A percentile compares a stretch with the other conserved stretches of the same genome.
These are phyloP conservation scores for Oryza coarctata DNA, from an alignment of 176 grass and related monocot genomes.

Conservation along the genomic window DNA sequence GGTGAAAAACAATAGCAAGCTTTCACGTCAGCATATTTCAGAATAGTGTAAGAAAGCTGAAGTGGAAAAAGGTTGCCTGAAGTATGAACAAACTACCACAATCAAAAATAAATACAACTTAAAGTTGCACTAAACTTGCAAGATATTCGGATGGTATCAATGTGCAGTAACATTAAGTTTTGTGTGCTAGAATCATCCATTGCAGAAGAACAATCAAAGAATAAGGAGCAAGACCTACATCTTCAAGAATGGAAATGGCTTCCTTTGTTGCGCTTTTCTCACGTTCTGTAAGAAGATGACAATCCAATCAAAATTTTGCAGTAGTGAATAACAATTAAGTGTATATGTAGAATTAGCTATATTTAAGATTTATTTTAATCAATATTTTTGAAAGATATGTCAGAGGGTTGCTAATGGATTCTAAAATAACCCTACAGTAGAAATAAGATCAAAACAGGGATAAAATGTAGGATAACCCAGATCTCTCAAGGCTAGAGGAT, in stretches of 20 bases:
- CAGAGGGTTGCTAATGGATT: not conserved
- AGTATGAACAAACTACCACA: constrained; percentile 6
- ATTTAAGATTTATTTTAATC: constrained; percentile 17
- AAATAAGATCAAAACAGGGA: not conserved
- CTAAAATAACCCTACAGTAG: not conserved
- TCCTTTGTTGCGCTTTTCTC: constrained; percentile 99
- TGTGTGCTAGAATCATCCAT: constrained; percentile 15
- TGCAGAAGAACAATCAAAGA: constrained; percentile 23
- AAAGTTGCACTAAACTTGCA: not conserved
- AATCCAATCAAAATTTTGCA: constrained; percentile 20
- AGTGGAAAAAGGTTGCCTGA: constrained; percentile 21
- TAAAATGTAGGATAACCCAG: not conserved
- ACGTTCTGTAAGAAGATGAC: constrained; percentile 55
- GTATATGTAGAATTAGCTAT: not conserved
- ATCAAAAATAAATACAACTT: not conserved
- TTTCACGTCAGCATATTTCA: constrained; percentile 19
- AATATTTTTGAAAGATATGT: not conserved
- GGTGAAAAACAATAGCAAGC: constrained; percentile 29
- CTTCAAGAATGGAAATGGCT: constrained; percentile 76
- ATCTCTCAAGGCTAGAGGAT: not conserved
- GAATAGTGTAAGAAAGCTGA: not conserved
- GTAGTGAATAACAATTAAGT: constrained; percentile 1
- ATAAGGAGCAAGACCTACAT: constrained; percentile 46
- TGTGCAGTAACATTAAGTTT: not conserved
- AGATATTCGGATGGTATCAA: not conserved